Base-by-base conservation (phyloP, 2,329 filamentous ascomycete species). In the Ophiobolus disseminans region DNA sequence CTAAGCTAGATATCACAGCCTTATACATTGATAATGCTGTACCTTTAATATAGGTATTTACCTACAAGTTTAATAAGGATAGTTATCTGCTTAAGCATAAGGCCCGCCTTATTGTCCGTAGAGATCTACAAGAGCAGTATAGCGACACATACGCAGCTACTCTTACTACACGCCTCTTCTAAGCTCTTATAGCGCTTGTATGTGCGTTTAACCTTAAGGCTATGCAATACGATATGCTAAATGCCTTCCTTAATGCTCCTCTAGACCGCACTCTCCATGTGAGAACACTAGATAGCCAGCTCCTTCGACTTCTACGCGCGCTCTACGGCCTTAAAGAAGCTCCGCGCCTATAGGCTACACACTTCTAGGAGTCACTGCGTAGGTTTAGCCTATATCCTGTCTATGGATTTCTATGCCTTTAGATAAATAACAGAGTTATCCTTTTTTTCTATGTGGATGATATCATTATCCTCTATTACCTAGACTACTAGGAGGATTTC, bases 291-390 rank as follows among this genome's bases (percentile, higher is more conserved):
- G 40, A 35, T 17, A 13, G 40, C 30, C 9, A 34, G 14, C 34
- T 8, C 35, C 40, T 43, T 17, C 25, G 17, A 34, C 40, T 43
- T 9, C 17, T 43, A 13, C 40, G 40, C 30, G 40, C 40, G n/a
- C 5, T 43, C 21, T 43, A 34, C 26, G 17, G 28, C 30, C 30
- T 43, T 5, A 43, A 43, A 26, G 30, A 43, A 35, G 40, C 40
- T 34, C 40, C n/a, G 25, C 26, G 25, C 17, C 19, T 42, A 16
- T 31, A 17, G 10, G 39, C 25, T 42, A 6, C 26, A 28, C 23
- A 40, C 7, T 30, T 40, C 5, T 20, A 40, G 30, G 38, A 6
- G 10, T 40, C 20, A 20, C 23, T 40, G 13, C 7, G 7, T 19
- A 40, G 30, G 23, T 23, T 40, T 40, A 20, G 38, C 22, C 4